Evolutionary conservation across 139 green algal species (phyloP), one percentile per base, ranked within the genome.

Genomic region (Diplosphaera chodatii): DNA sequence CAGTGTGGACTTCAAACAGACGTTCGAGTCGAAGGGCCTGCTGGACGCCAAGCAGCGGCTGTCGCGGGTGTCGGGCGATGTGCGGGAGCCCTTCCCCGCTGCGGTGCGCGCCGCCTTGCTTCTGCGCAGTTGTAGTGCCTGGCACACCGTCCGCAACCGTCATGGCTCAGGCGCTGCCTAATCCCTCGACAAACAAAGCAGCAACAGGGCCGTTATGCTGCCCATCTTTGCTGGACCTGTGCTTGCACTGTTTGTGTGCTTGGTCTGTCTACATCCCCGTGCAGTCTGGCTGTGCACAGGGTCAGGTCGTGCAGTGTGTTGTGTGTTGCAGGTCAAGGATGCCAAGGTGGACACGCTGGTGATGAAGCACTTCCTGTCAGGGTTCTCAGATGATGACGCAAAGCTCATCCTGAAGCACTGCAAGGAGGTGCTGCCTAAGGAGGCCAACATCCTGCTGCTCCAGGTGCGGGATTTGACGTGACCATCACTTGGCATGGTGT

Each of bases 341-440:
- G 74, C 74, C 28, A 28, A 29, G 2, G 32, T 79, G 34, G 74
- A 79, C 68, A 79, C 74, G 0, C 23, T 79, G 10, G 32, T 79
- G 34, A 79, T 79, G 74, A 79, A 79, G 63, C 74, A 79, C 32
- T 79, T 79, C 63, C 69, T 79, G 68, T 72, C 63, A 8, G 74
- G 63, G 0, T 79, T 79, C 68, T 69, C 40, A 3, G 68, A 79
- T 29, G 68, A 40, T 4, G 68, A 79, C 20, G 74, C 74, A 8
- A 25, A 55, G 21, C 2, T 68, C 25, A 79, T 79, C 32, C 32
- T 79, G 1, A 79, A 79, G 64, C 74, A 79, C 41, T 75, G 68
- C 69, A 59, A n/a, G 1, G 30, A 72, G 40, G 69, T 72, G 21
- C 41, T 75, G 40, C 28, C 63, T 2, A 30, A 55, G 3, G 4